Evolutionary conservation across 306 rosid species (phyloP).

Genomic region (Ochetophila trinervis): DNA sequence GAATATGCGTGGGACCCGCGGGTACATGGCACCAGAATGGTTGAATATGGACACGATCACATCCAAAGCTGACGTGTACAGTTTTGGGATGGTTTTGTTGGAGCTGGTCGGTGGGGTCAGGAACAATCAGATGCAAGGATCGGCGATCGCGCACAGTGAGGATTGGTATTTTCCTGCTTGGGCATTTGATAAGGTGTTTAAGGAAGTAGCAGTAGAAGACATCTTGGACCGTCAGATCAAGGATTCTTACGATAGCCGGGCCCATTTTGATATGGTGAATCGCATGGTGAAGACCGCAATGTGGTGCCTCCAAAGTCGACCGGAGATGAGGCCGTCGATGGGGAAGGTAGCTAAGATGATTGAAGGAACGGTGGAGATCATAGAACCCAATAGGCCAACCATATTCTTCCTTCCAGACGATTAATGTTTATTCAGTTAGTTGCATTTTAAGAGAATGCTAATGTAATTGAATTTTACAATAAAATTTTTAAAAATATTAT

Average conservation of each 20-base stretch:
- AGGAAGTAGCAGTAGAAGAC: slow-evolving; percentile 70
- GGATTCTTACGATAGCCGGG: slow-evolving; percentile 50
- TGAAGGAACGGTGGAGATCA: slow-evolving; percentile 87
- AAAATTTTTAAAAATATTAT: no score
- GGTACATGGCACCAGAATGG: slow-evolving; percentile 96
- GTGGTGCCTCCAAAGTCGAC: slow-evolving; percentile 89
- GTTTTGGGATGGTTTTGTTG: slow-evolving; percentile 82
- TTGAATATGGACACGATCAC: slow-evolving; percentile 65
- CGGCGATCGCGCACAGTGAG: slow-evolving; percentile 40
- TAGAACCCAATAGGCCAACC: slow-evolving; percentile 71
- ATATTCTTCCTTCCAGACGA: slow-evolving; percentile 61
- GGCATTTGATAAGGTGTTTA: slow-evolving; percentile 83
- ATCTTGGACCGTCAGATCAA: slow-evolving; percentile 63
- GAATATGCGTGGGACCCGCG: slow-evolving; percentile 76
- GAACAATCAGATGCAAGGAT: slow-evolving; percentile 48
- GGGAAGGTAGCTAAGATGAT: slow-evolving; percentile 96
- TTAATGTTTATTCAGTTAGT: slow-evolving; percentile 7
- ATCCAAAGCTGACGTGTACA: slow-evolving; percentile 82
- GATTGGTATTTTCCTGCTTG: slow-evolving; percentile 85
- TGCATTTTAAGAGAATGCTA: no score
- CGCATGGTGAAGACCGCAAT: slow-evolving; percentile 89
- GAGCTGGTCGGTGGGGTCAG: slow-evolving; percentile 75
- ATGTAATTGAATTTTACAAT: no score
- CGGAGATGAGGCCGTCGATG: slow-evolving; percentile 87
- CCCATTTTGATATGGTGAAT: slow-evolving; percentile 59